Conservation (phyloP, 2,329 filamentous ascomycete species). For the Pseudogymnoascus sp. region DNA sequence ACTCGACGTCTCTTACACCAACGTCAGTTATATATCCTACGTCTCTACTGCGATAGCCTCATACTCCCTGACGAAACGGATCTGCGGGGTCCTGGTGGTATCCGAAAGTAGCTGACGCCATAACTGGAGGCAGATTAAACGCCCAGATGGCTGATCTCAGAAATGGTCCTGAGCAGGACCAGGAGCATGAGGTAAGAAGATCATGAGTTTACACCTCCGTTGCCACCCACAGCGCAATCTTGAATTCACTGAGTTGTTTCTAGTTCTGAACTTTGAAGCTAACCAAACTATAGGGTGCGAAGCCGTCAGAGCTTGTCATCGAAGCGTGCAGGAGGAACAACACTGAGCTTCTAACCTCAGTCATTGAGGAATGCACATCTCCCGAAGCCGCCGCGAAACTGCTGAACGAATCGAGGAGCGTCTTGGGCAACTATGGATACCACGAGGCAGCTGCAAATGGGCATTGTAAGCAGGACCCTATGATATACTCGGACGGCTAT, state of each 20-base stretch:
- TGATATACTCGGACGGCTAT: not conserved
- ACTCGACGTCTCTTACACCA: not conserved
- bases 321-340: conserved; percentile 94
- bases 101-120: conserved; percentile 7
- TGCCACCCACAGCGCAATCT: not conserved
- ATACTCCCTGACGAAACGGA: not conserved
- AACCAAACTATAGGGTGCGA: conserved; percentile 60
- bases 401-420: conserved; percentile 78
- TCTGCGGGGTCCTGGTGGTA: conserved; percentile 6
- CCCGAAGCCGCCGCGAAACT: conserved; percentile 61
- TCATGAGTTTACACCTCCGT: not conserved
- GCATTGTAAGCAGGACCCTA: conserved; percentile 56
- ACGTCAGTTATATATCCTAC: not conserved
- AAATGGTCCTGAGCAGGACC: conserved; percentile 21
- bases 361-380: conserved; percentile 51
- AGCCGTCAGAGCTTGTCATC: conserved; percentile 75
- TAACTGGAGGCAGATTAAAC: conserved; percentile 6
- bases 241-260: not conserved
- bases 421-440: conserved; percentile 80
- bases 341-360: conserved; percentile 69
- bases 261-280: not conserved
- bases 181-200: conserved; percentile 24
- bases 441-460: conserved; percentile 82
- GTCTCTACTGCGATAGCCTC: not conserved
- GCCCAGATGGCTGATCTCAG: conserved; percentile 25